A percentile compares a stretch with the other conserved stretches of the same genome.
phyloP scores from a whole-genome alignment of 257 asterid genomes.

The Dorcoceras hygrometricum region DNA sequence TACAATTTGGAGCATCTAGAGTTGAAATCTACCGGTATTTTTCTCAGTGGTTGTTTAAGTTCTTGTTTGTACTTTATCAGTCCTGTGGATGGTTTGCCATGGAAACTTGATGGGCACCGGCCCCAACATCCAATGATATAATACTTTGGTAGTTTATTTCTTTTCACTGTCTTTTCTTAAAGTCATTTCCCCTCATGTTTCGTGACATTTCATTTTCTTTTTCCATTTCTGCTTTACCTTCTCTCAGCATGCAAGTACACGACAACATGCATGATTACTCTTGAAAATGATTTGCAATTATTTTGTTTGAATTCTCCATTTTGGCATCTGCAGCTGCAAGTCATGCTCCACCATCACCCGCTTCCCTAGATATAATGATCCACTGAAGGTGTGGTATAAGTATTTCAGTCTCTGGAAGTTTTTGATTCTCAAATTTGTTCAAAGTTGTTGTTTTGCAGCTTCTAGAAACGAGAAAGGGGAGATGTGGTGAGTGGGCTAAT shows the following conservation, averaged over 20 bases:
- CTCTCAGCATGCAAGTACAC: conserved; percentile 4
- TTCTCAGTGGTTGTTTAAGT: not conserved
- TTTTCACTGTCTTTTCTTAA: conserved; percentile 8
- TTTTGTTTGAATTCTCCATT: not conserved
- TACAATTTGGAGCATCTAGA: conserved; percentile 69
- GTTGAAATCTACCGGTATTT: conserved; percentile 81
- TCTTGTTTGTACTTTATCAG: conserved; percentile 20
- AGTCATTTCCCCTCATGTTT: not conserved
- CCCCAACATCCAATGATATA: conserved; percentile 1
- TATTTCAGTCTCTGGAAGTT: conserved; percentile 21
- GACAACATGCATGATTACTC: conserved; percentile 8
- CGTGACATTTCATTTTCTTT: conserved; percentile 1
- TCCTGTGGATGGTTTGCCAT: not conserved
- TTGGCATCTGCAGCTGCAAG: conserved; percentile 76
- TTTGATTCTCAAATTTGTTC: conserved; percentile 23
- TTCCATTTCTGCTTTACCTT: conserved; percentile 1
- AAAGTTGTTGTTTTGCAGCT: conserved; percentile 53
- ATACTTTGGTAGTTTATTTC: conserved; percentile 7
- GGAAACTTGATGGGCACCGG: conserved; percentile 16
- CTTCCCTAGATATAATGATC: conserved; percentile 94
- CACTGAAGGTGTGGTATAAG: conserved; percentile 75
- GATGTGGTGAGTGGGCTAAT: conserved; percentile 99
- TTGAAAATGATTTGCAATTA: conserved; percentile 11
- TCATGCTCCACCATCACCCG: conserved; percentile 71
- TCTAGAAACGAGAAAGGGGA: conserved; percentile 86